A percentile compares a stretch with the other conserved stretches of the same genome.
Conservation (phyloP, 176 grass and related monocot species). For the Avena sativa region DNA sequence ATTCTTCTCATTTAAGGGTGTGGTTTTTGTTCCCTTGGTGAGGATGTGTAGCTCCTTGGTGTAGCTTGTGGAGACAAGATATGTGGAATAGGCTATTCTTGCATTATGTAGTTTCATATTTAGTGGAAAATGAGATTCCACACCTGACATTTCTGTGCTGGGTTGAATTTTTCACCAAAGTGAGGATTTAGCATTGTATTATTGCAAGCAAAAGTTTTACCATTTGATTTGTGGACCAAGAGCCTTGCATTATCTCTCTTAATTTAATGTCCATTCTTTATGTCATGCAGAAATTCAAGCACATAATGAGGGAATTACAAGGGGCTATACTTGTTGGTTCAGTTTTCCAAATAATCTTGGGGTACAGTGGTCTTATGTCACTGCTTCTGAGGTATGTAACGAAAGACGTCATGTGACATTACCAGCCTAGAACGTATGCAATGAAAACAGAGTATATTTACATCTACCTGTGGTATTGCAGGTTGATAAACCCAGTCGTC, state of each 20-base stretch:
- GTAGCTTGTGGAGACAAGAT: constrained; percentile 10
- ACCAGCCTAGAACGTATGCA: constrained; percentile 21
- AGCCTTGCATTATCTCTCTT: constrained; percentile 18
- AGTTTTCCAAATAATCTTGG: constrained; percentile 93
- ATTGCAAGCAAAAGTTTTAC: constrained; percentile 15
- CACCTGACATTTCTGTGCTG: constrained; percentile 15
- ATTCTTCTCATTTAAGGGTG: constrained; percentile 1
- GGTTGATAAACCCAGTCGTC: constrained; percentile 96
- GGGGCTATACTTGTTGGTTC: constrained; percentile 96
- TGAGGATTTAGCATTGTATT: constrained; percentile 27
- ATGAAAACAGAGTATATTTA: constrained; percentile 20
- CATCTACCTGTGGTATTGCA: constrained; percentile 37
- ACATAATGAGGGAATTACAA: constrained; percentile 97
- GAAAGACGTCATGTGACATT: neutral
- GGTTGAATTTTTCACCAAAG: constrained; percentile 1
- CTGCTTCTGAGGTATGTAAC: constrained; percentile 85
- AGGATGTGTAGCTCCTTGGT: constrained; percentile 4
- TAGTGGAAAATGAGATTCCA: neutral
- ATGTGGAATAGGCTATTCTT: constrained; percentile 26
- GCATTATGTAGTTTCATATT: constrained; percentile 7
- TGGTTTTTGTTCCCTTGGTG: neutral
- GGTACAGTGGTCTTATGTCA: constrained; percentile 97
- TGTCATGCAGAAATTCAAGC: constrained; percentile 97
- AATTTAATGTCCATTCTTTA: constrained; percentile 19
- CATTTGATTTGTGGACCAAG: constrained; percentile 27